These are phyloP conservation scores for Salix arbutifolia DNA, from an alignment of 345 rosid genomes.

Conservation along the genomic window DNA sequence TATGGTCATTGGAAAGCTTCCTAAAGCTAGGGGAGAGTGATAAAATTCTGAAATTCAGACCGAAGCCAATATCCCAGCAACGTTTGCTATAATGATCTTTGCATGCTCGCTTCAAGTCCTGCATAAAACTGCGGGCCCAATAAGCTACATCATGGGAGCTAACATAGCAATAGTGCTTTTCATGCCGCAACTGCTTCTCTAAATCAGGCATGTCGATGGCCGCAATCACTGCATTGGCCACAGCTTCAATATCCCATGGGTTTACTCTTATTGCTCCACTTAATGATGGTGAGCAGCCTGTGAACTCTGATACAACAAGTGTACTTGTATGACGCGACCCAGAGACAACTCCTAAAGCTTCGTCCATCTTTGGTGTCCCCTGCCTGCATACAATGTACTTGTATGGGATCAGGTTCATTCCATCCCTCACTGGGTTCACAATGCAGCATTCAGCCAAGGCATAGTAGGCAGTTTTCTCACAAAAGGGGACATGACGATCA, in stretches of 20 bases:
- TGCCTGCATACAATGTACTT: constrained; percentile 42
- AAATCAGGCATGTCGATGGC: constrained; percentile 26
- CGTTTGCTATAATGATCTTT: constrained; percentile 32
- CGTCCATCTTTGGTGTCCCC: constrained; percentile 30
- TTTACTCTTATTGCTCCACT: constrained; percentile 49
- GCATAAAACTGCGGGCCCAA: constrained; percentile 43
- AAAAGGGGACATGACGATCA: constrained; percentile 26
- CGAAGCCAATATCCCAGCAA: constrained; percentile 44
- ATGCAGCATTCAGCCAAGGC: constrained; percentile 43
- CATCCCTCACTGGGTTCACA: constrained; percentile 47
- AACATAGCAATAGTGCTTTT: constrained; percentile 39
- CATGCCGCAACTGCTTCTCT: constrained; percentile 44
- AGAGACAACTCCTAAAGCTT: constrained; percentile 23
- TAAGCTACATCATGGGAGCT: constrained; percentile 39
- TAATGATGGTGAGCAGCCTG: constrained; percentile 46
- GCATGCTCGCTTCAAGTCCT: constrained; percentile 38
- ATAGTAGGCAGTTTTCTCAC: constrained; percentile 45
- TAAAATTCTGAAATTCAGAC: constrained; percentile 36
- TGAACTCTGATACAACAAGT: constrained; percentile 45
- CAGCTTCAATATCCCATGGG: constrained; percentile 45
- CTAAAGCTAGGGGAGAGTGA: constrained; percentile 40
- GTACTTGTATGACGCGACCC: constrained; percentile 29
- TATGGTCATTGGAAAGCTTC: constrained; percentile 31
- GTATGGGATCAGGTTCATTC: constrained; percentile 46
- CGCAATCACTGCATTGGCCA: constrained; percentile 31